These are phyloP conservation scores for Fimicolochytrium jonesii DNA, from an alignment of 192 early-diverging fungal species.

Conservation along the genomic window DNA sequence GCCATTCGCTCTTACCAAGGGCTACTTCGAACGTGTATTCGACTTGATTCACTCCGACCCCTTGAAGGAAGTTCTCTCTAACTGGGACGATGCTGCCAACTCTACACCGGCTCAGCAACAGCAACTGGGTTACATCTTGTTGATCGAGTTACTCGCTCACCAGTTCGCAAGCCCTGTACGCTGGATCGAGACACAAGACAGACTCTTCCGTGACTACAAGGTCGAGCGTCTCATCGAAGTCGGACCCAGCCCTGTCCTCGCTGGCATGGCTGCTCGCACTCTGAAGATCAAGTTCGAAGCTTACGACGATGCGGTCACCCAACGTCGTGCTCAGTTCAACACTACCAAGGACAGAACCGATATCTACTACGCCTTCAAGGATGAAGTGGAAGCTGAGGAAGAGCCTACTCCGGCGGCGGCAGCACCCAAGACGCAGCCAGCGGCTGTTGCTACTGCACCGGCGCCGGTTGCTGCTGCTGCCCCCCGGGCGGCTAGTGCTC, in stretches of 20 bases:
- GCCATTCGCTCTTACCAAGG: constrained; percentile 76
- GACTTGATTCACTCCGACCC: constrained; percentile 67
- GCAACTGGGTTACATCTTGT: constrained; percentile 75
- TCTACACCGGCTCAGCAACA: constrained; percentile 76
- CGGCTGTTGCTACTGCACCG: constrained; percentile 51
- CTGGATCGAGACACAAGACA: constrained; percentile 93
- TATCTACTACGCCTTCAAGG: constrained; percentile 89
- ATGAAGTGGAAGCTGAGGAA: constrained; percentile 47
- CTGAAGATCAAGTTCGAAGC: constrained; percentile 96
- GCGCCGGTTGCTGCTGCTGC: constrained; percentile 54
- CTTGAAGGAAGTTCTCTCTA: constrained; percentile 73
- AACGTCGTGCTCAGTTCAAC: constrained; percentile 83
- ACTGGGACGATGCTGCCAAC: constrained; percentile 70
- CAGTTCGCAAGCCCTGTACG: constrained; percentile 91
- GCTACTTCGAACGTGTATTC: constrained; percentile 71
- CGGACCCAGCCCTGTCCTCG: constrained; percentile 82
- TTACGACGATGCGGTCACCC: constrained; percentile 89
- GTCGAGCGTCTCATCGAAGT: constrained; percentile 88
- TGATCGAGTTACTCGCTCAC: constrained; percentile 87
- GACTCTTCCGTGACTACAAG: constrained; percentile 72
- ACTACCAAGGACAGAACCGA: constrained; percentile 87
- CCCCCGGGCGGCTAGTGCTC: constrained; percentile 33
- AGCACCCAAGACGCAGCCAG: constrained; percentile 51
- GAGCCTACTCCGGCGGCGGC: constrained; percentile 42
- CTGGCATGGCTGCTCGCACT: constrained; percentile 90